A percentile compares a stretch with the other conserved stretches of the same genome.
Conservation (phyloP, 768 basidiomycete genomes). For the Tricholoma hemisulphureum region DNA sequence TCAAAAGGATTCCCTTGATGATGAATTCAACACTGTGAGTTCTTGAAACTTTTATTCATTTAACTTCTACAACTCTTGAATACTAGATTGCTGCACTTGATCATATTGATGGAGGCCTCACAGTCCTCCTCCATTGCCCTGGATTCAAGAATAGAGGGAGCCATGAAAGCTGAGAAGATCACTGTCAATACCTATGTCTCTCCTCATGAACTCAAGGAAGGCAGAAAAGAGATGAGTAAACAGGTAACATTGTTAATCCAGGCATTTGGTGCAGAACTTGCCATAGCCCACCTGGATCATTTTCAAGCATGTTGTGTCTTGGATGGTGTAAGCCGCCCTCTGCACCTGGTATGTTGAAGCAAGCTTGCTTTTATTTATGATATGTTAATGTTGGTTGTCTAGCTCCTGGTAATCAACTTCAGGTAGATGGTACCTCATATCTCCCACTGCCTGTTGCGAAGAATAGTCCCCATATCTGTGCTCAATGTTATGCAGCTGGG, state of each 20-base stretch:
- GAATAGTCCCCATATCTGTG: constrained; percentile 3
- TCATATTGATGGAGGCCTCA: constrained; percentile 10
- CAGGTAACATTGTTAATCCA: constrained; percentile 9
- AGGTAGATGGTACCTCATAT: constrained; percentile 1
- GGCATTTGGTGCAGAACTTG: constrained; percentile 11
- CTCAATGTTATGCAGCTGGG: constrained; percentile 1
- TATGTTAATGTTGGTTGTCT: too few relatives aligned
- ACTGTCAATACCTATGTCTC: constrained; percentile 4
- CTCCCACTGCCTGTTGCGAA: constrained; percentile 6
- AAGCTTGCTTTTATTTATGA: background rate
- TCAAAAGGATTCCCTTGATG: background rate
- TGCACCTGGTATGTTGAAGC: background rate
- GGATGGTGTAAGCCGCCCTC: constrained; percentile 2
- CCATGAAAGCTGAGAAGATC: background rate
- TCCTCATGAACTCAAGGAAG: constrained; percentile 4
- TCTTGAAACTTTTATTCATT: background rate
- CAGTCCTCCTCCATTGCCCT: constrained; percentile 3
- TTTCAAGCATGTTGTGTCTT: constrained; percentile 6
- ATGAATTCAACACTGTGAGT: constrained; percentile 8
- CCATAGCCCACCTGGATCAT: constrained; percentile 7
- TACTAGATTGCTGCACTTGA: constrained; percentile 8
- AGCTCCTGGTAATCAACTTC: background rate
- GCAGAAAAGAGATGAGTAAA: constrained; percentile 3
- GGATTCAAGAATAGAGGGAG: constrained; percentile 1
- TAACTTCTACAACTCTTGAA: background rate